These are phyloP conservation scores for Fallopia convolvulus DNA, from an alignment of 148 eudicot species.

Conservation along the genomic window DNA sequence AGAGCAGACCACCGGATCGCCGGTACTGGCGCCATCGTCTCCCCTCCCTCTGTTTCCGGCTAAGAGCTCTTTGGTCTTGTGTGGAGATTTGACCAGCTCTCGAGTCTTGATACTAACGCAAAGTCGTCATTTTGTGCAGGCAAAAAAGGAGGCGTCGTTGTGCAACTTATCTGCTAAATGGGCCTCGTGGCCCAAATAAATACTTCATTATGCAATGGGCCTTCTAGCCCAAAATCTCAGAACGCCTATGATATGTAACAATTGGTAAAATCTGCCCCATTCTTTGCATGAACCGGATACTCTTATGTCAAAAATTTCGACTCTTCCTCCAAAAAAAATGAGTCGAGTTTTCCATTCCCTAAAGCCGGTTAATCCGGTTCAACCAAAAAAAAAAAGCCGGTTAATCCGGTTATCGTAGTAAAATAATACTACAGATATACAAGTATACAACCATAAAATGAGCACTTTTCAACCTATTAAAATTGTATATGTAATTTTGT, in stretches of 20 bases:
- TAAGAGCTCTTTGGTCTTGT: conserved; percentile 3
- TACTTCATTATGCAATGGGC: not conserved
- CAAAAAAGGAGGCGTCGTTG: not conserved
- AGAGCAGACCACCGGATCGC: conserved; percentile 50
- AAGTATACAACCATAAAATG: no score
- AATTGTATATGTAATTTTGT: no score
- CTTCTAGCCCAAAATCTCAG: not conserved
- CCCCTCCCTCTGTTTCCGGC: not conserved
- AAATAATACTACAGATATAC: no score
- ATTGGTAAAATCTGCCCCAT: no score
- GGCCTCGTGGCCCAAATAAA: not conserved
- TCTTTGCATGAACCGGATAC: no score
- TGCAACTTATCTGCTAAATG: not conserved
- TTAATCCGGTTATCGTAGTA: no score
- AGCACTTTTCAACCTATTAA: no score
- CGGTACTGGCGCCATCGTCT: conserved; percentile 43
- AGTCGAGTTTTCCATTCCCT: not conserved
- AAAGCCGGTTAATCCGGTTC: no score
- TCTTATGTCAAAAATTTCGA: no score
- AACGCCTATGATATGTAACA: no score
- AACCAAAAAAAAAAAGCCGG: no score
- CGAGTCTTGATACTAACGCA: not conserved
- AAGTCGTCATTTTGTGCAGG: not conserved
- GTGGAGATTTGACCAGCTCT: conserved; percentile 9
- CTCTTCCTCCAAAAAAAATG: no score